Conservation (phyloP, 805 yeast species). For the Saccharomycopsis sp. region DNA sequence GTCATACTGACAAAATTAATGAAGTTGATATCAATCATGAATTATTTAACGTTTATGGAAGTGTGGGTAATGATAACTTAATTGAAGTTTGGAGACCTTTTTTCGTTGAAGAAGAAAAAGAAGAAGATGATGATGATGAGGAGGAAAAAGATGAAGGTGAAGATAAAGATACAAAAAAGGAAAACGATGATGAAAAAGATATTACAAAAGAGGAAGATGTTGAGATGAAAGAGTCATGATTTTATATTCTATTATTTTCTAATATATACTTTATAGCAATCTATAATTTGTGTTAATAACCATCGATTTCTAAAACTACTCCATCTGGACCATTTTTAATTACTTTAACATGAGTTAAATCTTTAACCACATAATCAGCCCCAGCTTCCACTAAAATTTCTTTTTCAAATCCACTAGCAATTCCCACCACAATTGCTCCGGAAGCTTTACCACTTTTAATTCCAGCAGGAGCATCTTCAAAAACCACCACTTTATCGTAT, state of each 20-base stretch:
- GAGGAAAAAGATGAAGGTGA: conserved; percentile 12
- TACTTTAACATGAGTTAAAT: conserved; percentile 52
- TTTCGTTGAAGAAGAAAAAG: conserved; percentile 30
- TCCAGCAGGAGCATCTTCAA: conserved; percentile 89
- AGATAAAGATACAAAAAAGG: conserved; percentile 3
- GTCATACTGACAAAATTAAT: conserved; percentile 63
- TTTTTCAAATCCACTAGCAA: conserved; percentile 71
- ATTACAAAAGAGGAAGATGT: not conserved
- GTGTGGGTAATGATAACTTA: conserved; percentile 59
- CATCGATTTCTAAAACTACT: conserved; percentile 8
- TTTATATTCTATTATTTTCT: not conserved
- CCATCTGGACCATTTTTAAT: conserved; percentile 39
- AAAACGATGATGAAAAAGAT: not conserved
- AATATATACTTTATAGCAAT: not conserved
- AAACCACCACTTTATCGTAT: conserved; percentile 44
- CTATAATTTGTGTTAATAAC: not conserved
- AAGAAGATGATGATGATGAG: conserved; percentile 24
- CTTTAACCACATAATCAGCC: conserved; percentile 73
- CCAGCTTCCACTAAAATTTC: conserved; percentile 57
- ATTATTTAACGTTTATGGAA: conserved; percentile 46
- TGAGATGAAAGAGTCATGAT: not conserved
- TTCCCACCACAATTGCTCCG: conserved; percentile 75
- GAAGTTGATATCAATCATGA: conserved; percentile 61
- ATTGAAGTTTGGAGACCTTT: conserved; percentile 60
- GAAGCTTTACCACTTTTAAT: conserved; percentile 75